Evolutionary conservation across 129 eudicot genomes (phyloP), one percentile per base, ranked within the genome.

Genomic region (Lonicera japonica): DNA sequence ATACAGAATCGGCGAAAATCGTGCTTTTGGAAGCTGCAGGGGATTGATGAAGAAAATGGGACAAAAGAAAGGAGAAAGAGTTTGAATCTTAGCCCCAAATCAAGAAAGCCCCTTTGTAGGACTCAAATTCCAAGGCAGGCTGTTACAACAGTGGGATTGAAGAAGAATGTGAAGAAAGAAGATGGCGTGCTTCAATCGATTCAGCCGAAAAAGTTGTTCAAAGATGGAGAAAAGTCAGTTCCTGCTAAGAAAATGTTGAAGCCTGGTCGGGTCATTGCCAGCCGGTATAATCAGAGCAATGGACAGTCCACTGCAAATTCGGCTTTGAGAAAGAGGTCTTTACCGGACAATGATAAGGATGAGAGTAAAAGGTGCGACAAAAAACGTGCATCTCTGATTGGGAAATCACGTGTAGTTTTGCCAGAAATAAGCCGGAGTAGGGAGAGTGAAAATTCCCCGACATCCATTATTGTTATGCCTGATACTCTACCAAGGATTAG

Each of bases 121-220:
- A 12, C 57, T 48, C 68, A 48, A 48, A 41, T 14, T 48, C 5
- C 58, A 18, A 64, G 68, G 34, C 47, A 65, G 10, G 69, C 88
- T n/a, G 80, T 73, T 16, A 92, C 96, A 0, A 78, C 96, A 6
- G 47, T 82, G 48, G 85, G 82, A 43, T 56, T 83, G 18, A 92
- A 70, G 69, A 85, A 80, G 68, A 43, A 65, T 40, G 56, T 68
- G 54, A 92, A 87, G 80, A 92, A 78, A 57, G 96, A 84, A 21
- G 95, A 92, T 19, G 71, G 25, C 46, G 12, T 92, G 15, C 16
- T 87, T 8, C 68, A 67, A 14, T 70, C 82, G 52, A 50, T 92
- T 72, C 96, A 87, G 73, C 98, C 98, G 0, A 92, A 92, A 79
- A 89, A 89, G 46, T 79, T 89, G 64, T 89, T 85, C 96, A 1